phyloP scores from a whole-genome alignment of 805 yeast species.

The Komagataella pastoris region DNA sequence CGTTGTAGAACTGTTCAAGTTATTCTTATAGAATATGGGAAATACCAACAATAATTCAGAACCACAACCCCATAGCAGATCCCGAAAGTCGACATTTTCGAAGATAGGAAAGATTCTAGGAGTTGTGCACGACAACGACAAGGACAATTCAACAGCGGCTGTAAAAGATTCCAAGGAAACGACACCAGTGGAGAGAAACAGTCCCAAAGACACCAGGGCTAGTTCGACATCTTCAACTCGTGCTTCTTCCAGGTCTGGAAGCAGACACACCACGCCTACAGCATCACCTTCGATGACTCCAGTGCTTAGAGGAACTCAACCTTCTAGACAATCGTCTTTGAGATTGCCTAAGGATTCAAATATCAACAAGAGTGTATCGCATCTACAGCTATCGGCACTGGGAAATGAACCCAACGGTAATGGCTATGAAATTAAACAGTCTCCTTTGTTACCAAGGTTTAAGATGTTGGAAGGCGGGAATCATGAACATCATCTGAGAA shows the following conservation, averaged over 20 bases:
- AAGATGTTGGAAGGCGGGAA: slow-evolving; percentile 48
- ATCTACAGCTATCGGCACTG: slow-evolving; percentile 1
- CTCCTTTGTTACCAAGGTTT: slow-evolving; percentile 27
- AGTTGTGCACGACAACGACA: slow-evolving; percentile 4
- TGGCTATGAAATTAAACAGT: not conserved
- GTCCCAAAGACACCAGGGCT: not conserved
- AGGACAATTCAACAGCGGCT: not conserved
- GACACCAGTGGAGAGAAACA: not conserved
- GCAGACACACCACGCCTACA: slow-evolving; percentile 2
- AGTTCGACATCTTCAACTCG: slow-evolving; percentile 4
- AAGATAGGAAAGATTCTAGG: slow-evolving; percentile 13
- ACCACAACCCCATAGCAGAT: slow-evolving; percentile 3
- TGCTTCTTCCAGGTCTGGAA: slow-evolving; percentile 5
- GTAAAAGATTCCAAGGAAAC: not conserved
- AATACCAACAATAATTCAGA: not conserved
- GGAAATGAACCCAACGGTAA: slow-evolving; percentile 6
- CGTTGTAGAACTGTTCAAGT: not conserved
- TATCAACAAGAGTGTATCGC: not conserved
- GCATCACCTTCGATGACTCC: slow-evolving; percentile 3
- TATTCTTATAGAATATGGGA: not conserved
- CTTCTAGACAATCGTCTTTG: slow-evolving; percentile 1
- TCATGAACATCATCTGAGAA: slow-evolving; percentile 71
- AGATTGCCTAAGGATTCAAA: not conserved
- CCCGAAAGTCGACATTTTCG: slow-evolving; percentile 9
- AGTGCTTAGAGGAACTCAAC: slow-evolving; percentile 1